Conservation (phyloP, 495 filamentous ascomycete species). For the Talaromyces proteolyticus region DNA sequence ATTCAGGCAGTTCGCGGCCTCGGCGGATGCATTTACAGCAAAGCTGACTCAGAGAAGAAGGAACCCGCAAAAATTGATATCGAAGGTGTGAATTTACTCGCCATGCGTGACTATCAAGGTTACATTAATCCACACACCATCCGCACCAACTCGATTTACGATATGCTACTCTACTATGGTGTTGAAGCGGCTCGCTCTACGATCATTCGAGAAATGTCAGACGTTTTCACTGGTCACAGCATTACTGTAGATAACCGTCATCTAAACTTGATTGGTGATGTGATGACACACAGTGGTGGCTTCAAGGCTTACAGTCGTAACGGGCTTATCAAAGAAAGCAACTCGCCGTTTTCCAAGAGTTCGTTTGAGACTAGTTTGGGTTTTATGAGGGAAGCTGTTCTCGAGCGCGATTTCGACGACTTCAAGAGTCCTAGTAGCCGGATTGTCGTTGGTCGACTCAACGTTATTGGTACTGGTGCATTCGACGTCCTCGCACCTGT, state of each 20-base stretch:
- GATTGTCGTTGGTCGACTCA: slow-evolving; percentile 79
- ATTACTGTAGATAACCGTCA: slow-evolving; percentile 92
- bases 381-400: slow-evolving; percentile 85
- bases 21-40: slow-evolving; percentile 62
- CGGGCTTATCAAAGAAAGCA: slow-evolving; percentile 68
- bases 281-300: slow-evolving; percentile 85
- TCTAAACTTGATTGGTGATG: slow-evolving; percentile 91
- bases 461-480: slow-evolving; percentile 79
- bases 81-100: slow-evolving; percentile 79
- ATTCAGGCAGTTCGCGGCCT: slow-evolving; percentile 83
- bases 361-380: slow-evolving; percentile 96
- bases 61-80: slow-evolving; percentile 60
- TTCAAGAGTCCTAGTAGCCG: slow-evolving; percentile 78
- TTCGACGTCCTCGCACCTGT: slow-evolving; percentile 82
- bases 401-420: slow-evolving; percentile 86
- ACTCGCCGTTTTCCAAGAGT: slow-evolving; percentile 94
- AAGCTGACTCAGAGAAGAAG: slow-evolving; percentile 53
- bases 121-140: slow-evolving; percentile 82
- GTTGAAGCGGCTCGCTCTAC: slow-evolving; percentile 85
- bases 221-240: slow-evolving; percentile 85
- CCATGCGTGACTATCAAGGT: slow-evolving; percentile 82
- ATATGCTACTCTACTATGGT: slow-evolving; percentile 80
- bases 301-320: slow-evolving; percentile 90
- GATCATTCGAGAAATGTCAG: slow-evolving; percentile 81
- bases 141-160: slow-evolving; percentile 86